Evolutionary conservation across 148 eudicot genomes (phyloP), one percentile per base, ranked within the genome.

Genomic region (Vaccinium myrtillus): DNA sequence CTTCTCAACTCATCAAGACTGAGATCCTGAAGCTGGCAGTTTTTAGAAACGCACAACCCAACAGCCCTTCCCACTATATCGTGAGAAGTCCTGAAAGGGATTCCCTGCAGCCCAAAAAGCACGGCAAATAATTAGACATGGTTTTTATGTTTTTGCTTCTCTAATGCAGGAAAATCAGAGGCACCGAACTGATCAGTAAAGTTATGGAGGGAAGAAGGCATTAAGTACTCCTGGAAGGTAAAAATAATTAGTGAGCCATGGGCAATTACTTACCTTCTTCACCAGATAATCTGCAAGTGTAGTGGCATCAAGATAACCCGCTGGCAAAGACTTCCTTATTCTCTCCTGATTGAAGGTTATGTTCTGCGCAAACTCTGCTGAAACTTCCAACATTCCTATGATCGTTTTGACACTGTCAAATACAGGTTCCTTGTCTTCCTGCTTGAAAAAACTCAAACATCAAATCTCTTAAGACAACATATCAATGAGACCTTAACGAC

Each of bases 231-330:
- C 55, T 8, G 25, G 32, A 67, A 49, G 23, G 30, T 12, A 19
- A 75, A 54, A 46, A 4, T 18, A 8, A 77, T 61, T 23, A 55
- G 54, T 4, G 15, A 43, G 15, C 8, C 18, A 53, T 25, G 30
- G 30, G 56, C 15, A 27, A 36, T 78, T 11, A 65, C 89, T 89
- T 80, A 87, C 99, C 98, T 97, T 97, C 85, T 93, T 94, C 87
- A 97, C 99, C 83, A 97, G 98, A 89, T 97, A 97, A 92, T 97
- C 99, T 48, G 99, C 98, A 55, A 97, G 93, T 78, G 99, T 97
- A 74, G 99, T 97, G 70, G 99, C 99, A 91, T 97, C 99, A 83
- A 97, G 99, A 90, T 95, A 95, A 86, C 99, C 99, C 85, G 98
- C 99, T 30, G 99, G 98, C 85, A 97, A 88, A 89, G 98, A 90